Base-by-base conservation (phyloP, 2,329 filamentous ascomycete species). In the Penicillium olsonii region DNA sequence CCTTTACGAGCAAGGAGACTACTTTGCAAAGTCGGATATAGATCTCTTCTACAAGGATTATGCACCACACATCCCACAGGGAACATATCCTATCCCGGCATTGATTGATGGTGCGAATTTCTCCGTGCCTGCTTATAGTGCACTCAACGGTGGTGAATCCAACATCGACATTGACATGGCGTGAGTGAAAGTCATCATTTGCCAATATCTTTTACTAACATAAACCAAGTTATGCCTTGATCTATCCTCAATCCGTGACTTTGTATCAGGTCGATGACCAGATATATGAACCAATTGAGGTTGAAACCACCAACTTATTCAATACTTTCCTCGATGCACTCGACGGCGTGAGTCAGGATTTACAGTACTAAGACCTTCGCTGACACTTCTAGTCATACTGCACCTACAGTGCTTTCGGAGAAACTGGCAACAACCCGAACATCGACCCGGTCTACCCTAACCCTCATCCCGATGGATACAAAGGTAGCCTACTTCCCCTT, bases 101-200 rank as follows among this genome's bases (percentile, higher is more conserved):
- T 65, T 72, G n/a, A 77, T 82, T 42, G 75, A 81, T 53, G 66
- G 66, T 11, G 69, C 76, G 11, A 77, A 79, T 47, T 75, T 67
- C 18, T 64, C 57, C 2, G 64, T 62, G 4, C 64, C 70, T 45
- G 53, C 64, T 7, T 72, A 72, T 47, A 62, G 61, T 37, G 68
- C 62, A 2, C 45, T 59, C 35, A 65, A 66, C 19, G 59, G 56
- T 18, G 75, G 74, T 37, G 81, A 84, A 66, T 78, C 78, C 1
- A 67, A 78, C 33, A 72, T 84, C 11, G 81, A 84, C 56, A 70
- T 84, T 3, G 68, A 82, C 52, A 79, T 82, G 54, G 77, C 77
- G 45, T 81, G 22, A 55, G 58, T 55, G n/a, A 9, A 40, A 10
- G 24, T 12, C 8, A 2, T n/a, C 27, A 11, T 7, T 17, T 11